These are phyloP conservation scores for Linnemannia schmuckeri DNA, from an alignment of 192 early-diverging fungal genomes.

Conservation along the genomic window DNA sequence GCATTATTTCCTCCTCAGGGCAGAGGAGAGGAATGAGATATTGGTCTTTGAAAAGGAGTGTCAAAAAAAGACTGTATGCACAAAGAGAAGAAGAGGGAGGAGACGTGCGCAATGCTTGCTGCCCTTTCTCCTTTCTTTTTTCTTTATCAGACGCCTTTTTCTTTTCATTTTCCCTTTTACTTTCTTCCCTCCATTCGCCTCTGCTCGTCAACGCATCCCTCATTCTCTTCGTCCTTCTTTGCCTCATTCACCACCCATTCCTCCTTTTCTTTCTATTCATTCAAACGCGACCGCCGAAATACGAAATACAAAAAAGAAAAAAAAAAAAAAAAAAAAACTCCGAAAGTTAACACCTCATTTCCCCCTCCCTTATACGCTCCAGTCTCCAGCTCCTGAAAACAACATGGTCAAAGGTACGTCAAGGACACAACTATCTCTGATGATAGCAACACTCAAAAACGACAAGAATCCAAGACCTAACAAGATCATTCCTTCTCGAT, in stretches of 20 bases:
- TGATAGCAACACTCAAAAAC: not conserved
- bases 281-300: not conserved
- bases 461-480: not conserved
- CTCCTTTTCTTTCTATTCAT: not conserved
- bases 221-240: conserved; percentile 2
- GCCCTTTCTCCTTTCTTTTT: not conserved
- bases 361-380: not conserved
- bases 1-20: not conserved
- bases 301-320: not conserved
- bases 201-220: not conserved
- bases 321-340: not conserved
- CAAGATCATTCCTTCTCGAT: not conserved
- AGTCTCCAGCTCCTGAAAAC: conserved; percentile 22
- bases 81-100: not conserved
- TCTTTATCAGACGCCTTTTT: not conserved
- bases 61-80: not conserved
- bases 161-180: not conserved
- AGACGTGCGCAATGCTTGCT: not conserved
- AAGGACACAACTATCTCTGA: not conserved
- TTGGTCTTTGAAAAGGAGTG: not conserved
- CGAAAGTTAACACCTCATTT: not conserved
- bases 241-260: not conserved
- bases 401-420: conserved; percentile 35
- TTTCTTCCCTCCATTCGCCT: not conserved
- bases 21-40: not conserved